A percentile compares a stretch with the other conserved stretches of the same genome.
phyloP scores from a whole-genome alignment of 371 early-diverging fungal genomes.

The Chytridiales sp. region DNA sequence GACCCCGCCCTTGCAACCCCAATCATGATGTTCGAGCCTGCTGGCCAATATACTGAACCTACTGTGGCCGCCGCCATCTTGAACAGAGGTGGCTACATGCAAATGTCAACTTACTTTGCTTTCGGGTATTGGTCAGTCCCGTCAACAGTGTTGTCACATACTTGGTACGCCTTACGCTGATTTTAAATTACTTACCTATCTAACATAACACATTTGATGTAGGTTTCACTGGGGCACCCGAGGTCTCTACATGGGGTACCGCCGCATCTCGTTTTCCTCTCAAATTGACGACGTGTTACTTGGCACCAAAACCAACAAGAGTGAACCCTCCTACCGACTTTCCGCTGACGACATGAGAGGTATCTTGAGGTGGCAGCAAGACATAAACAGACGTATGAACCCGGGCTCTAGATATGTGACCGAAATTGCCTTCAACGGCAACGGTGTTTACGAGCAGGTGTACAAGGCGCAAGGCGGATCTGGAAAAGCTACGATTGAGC shows the following conservation, averaged over 20 bases:
- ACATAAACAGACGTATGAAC: neutral
- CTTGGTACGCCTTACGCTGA: no score
- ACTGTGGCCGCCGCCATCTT: no score
- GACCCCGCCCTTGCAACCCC: no score
- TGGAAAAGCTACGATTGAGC: no score
- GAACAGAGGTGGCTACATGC: no score
- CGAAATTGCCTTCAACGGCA: slow-evolving; percentile 4
- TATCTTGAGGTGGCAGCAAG: slow-evolving; percentile 4
- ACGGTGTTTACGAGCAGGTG: no score
- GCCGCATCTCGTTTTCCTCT: neutral
- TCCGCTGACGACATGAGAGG: slow-evolving; percentile 10
- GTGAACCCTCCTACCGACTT: neutral
- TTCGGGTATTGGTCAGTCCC: slow-evolving; percentile 16
- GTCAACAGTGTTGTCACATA: slow-evolving; percentile 14
- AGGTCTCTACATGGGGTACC: slow-evolving; percentile 8
- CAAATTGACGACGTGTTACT: slow-evolving; percentile 10
- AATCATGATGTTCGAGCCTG: no score
- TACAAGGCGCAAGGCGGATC: no score
- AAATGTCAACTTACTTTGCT: slow-evolving; percentile 18
- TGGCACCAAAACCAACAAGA: neutral
- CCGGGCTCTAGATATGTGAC: neutral
- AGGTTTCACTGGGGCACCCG: slow-evolving; percentile 22
- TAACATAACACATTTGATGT: no score
- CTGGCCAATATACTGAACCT: no score
- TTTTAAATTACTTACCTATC: no score